These are phyloP conservation scores for Botrytis medusae DNA, from an alignment of 2,329 filamentous ascomycete genomes.

Conservation along the genomic window DNA sequence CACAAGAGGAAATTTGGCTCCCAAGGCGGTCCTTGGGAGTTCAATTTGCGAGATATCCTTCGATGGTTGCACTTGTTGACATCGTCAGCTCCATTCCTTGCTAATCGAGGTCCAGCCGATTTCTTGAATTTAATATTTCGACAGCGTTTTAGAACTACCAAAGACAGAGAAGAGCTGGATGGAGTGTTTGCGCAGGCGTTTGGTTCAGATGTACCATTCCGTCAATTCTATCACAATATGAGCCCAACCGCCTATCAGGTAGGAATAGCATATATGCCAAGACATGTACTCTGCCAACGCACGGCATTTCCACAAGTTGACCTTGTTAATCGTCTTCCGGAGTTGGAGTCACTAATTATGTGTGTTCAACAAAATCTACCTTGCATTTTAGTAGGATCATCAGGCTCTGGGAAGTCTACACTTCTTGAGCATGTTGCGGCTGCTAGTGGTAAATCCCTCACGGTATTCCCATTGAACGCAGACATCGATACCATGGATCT, in stretches of 20 bases:
- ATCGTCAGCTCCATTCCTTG: constrained; percentile 59
- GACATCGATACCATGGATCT: constrained; percentile 97
- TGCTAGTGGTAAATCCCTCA: constrained; percentile 69
- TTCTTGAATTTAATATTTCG: constrained; percentile 80
- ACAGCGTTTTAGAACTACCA: constrained; percentile 77
- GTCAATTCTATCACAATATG: constrained; percentile 71
- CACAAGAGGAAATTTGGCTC: constrained; percentile 57
- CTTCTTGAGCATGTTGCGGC: constrained; percentile 80
- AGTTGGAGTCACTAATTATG: constrained; percentile 83
- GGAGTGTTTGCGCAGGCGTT: constrained; percentile 68
- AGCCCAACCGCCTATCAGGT: constrained; percentile 69
- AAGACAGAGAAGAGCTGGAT: constrained; percentile 65
- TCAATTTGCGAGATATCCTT: constrained; percentile 87
- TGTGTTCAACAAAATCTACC: constrained; percentile 86
- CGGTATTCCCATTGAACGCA: constrained; percentile 86
- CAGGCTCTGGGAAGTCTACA: constrained; percentile 83
- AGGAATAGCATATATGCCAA: constrained; percentile 68
- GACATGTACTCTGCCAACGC: constrained; percentile 57
- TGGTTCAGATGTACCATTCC: constrained; percentile 43
- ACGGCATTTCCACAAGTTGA: constrained; percentile 53
- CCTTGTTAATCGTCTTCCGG: constrained; percentile 58
- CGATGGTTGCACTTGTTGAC: constrained; percentile 79
- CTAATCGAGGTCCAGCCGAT: constrained; percentile 61
- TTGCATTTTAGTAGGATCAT: constrained; percentile 81
- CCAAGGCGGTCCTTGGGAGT: constrained; percentile 85